Evolutionary conservation across 768 basidiomycete genomes (phyloP), one percentile per base, ranked within the genome.

Genomic region (Lanmaoa rubissima): DNA sequence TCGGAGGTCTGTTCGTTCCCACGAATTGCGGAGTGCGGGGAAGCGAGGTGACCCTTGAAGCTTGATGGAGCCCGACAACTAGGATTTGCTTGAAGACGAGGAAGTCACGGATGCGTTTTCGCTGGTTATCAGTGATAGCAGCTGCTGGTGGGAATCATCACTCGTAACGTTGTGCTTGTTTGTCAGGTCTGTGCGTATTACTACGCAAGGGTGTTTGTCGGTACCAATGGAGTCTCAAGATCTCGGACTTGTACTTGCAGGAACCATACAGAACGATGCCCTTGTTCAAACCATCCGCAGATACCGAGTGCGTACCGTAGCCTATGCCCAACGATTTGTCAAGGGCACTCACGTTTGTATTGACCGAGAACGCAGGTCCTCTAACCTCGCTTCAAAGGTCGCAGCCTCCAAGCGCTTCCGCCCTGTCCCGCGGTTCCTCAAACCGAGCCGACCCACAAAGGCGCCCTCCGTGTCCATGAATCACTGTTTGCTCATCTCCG

Each of bases 401-500:
- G 28, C 21, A 24, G 21, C 51, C 7, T 19, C 8, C 21, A 28
- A 31, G 19, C 41, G 12, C 12, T 36, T 55, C 11, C 24, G 28
- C 19, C 36, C 31, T 2, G 8, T 55, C 26, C 19, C 51, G 13
- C 54, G 28, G 7, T 16, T 2, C 2, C 11, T 55, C 34, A 54
- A 31, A 43, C 19, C 16, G 26, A 43, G 11, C 8, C 34, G 34
- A 17, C 52, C 26, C 14, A 10, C 34, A 3, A 19, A 14, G 16
- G 17, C n/a, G 21, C 21, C 51, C 13, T 3, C 34, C 11, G 28
- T 12, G 6, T 21, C 51, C 40, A 51, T 55, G 26, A 57, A 62
- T 47, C 61, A 54, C 9, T 62, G 61, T 36, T 38, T 62, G 16
- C 51, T 59, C 41, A 36, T 62, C 38, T 44, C 51, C 2, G 55